These are phyloP conservation scores for Thermoascus crustaceus DNA, from an alignment of 2,329 filamentous ascomycete genomes.

Conservation along the genomic window DNA sequence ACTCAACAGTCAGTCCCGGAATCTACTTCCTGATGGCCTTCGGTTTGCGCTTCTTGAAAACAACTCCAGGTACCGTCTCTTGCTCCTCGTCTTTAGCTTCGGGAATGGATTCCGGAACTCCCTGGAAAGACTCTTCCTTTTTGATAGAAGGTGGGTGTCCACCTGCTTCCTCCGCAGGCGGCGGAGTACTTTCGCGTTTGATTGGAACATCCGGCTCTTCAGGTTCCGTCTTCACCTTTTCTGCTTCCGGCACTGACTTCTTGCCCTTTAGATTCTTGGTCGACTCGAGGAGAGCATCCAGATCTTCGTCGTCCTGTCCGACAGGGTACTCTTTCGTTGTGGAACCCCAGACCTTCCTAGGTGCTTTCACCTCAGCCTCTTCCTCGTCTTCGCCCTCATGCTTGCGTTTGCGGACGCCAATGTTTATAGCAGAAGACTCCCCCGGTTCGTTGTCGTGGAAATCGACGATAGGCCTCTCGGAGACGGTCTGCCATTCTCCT, in stretches of 20 bases:
- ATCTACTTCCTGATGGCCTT: constrained; percentile 36
- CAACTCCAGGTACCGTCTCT: constrained; percentile 22
- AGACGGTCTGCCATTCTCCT: constrained; percentile 75
- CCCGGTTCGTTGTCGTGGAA: constrained; percentile 28
- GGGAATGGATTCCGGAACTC: constrained; percentile 4
- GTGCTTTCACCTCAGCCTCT: constrained; percentile 25
- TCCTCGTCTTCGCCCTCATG: constrained; percentile 37
- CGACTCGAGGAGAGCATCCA: constrained; percentile 37
- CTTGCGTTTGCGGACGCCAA: constrained; percentile 40
- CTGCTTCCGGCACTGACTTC: constrained; percentile 8
- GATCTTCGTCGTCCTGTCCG: constrained; percentile 28
- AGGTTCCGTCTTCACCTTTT: constrained; percentile 11
- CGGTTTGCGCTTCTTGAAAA: constrained; percentile 44
- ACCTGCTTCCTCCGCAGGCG: constrained; percentile 7
- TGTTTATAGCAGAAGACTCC: constrained; percentile 19
- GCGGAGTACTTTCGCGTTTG: constrained; percentile 6
- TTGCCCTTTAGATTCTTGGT: constrained; percentile 30
- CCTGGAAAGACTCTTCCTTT: constrained; percentile 18
- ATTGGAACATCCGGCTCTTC: constrained; percentile 4
- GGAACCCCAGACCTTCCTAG: constrained; percentile 39
- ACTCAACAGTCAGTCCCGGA: no score
- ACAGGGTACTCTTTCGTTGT: constrained; percentile 34
- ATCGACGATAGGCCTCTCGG: constrained; percentile 35
- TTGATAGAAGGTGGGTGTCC: constrained; percentile 14
- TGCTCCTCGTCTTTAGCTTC: constrained; percentile 12